Evolutionary conservation across 257 asterid species (phyloP).

Genomic region (Schizonepeta tenuifolia): DNA sequence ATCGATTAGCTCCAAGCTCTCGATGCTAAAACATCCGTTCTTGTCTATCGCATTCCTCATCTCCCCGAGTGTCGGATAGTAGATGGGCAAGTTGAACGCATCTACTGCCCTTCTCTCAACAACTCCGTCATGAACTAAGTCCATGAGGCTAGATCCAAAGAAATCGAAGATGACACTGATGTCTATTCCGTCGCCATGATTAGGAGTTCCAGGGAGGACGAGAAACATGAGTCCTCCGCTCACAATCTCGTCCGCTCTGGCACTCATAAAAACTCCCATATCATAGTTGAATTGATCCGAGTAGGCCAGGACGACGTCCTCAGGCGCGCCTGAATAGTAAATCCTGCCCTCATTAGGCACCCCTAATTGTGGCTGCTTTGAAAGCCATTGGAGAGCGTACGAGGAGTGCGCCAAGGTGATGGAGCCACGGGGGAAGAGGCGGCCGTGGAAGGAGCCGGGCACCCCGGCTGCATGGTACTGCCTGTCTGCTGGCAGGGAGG

Average conservation of each 20-base stretch:
- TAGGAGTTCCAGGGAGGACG: too few species aligned
- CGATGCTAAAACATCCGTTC: slow-evolving; percentile 33
- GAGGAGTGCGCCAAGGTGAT: slow-evolving; percentile 41
- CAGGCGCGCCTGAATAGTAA: slow-evolving; percentile 23
- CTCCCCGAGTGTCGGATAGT: slow-evolving; percentile 9
- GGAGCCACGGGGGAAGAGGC: slow-evolving; percentile 33
- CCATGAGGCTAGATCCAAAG: too few species aligned
- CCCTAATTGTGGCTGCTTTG: slow-evolving; percentile 32
- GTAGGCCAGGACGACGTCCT: slow-evolving; percentile 32
- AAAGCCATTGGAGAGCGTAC: slow-evolving; percentile 47
- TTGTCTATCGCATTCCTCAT: slow-evolving; percentile 30
- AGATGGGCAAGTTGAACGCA: slow-evolving; percentile 38
- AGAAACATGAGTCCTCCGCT: slow-evolving; percentile 33
- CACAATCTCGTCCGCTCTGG: slow-evolving; percentile 45
- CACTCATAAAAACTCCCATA: slow-evolving; percentile 31
- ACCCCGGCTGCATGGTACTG: slow-evolving; percentile 40
- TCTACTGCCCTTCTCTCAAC: slow-evolving; percentile 35
- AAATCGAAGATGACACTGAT: too few species aligned
- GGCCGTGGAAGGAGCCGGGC: slow-evolving; percentile 44
- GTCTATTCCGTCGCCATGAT: too few species aligned
- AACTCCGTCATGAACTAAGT: slow-evolving; percentile 22
- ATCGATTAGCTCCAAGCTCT: slow-evolving; percentile 26
- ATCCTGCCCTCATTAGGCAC: slow-evolving; percentile 29
- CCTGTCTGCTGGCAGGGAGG: slow-evolving; percentile 23
- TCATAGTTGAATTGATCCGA: slow-evolving; percentile 39